Evolutionary conservation across 768 basidiomycete genomes (phyloP), one percentile per base, ranked within the genome.

Genomic region (Agrocybe praecox): DNA sequence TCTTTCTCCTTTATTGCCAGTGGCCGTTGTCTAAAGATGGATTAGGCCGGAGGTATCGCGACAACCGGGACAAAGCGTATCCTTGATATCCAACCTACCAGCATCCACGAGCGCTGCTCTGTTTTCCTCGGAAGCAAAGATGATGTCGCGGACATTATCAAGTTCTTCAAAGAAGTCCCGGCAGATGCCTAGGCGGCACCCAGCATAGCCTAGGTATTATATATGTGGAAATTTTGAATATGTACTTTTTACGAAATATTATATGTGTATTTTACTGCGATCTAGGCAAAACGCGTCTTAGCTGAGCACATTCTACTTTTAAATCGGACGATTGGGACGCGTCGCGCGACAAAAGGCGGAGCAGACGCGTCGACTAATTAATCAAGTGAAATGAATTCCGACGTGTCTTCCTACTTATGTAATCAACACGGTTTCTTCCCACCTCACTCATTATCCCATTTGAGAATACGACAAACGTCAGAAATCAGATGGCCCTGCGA

Each of bases 31-130:
- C 32, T 43, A 21, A 32, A 19, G 21, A 22, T 9, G 6, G 12
- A 58, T n/a, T 54, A 97, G 89, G 97, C 97, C 29, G 97, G 97
- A 18, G 97, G 97, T 23, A 76, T 98, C 61, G 97, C 97, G 1
- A 98, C 96, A 15, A 98, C 97, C 1, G 97, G 97, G 29, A 92
- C 84, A n/a, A 81, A 87, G 68, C 87, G 96, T 24, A 95, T 99
- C 67, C 80, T 99, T 46, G 97, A 99, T 67, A 89, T 99, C 59
- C 76, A 88, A 45, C 82, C 97, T 6, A 93, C 84, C 53, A 74
- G 69, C 64, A 97, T 98, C 59, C 97, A 99, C 68, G 90, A 97
- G 68, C 86, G 97, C 29, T 92, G 90, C 75, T 80, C 96, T 4
- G 91, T 98, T 22, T 99, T 95, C 79, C 77, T 99, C 24, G 97